Percentiles rank a stretch among this genome's conserved stretches.
Conservation (phyloP, 257 asterid genomes). For the Marsdenia floribunda region DNA sequence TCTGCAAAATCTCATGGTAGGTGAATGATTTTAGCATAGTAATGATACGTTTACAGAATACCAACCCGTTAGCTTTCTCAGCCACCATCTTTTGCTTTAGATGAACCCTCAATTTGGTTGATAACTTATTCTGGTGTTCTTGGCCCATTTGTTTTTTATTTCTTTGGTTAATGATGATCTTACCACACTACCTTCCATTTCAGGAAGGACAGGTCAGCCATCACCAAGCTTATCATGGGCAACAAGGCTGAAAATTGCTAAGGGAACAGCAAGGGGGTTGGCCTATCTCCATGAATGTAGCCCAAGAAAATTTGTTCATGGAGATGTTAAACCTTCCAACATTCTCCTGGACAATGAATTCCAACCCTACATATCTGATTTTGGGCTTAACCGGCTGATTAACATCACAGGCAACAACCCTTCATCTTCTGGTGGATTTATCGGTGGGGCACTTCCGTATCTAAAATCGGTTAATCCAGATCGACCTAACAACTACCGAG, state of each 20-base stretch:
- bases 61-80: neutral
- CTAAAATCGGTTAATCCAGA: slow-evolving; percentile 53
- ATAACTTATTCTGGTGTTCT: neutral
- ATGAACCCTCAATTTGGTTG: neutral
- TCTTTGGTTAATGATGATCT: neutral
- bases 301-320: slow-evolving; percentile 88
- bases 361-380: slow-evolving; percentile 67
- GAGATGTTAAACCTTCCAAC: slow-evolving; percentile 77
- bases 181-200: neutral
- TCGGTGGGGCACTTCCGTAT: slow-evolving; percentile 83
- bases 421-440: slow-evolving; percentile 78
- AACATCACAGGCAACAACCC: slow-evolving; percentile 87
- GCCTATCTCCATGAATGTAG: slow-evolving; percentile 96
- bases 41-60: neutral
- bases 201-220: slow-evolving; percentile 70
- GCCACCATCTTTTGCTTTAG: neutral
- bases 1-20: neutral
- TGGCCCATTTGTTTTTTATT: neutral
- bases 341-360: slow-evolving; percentile 80
- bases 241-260: slow-evolving; percentile 55
- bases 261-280: slow-evolving; percentile 74
- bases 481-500: slow-evolving; percentile 52
- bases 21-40: neutral
- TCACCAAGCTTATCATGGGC: slow-evolving; percentile 67
- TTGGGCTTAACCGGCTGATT: slow-evolving; percentile 86